Evolutionary conservation across 257 asterid species (phyloP), one percentile per base, ranked within the genome.

Genomic region (Przewalskia tangutica): DNA sequence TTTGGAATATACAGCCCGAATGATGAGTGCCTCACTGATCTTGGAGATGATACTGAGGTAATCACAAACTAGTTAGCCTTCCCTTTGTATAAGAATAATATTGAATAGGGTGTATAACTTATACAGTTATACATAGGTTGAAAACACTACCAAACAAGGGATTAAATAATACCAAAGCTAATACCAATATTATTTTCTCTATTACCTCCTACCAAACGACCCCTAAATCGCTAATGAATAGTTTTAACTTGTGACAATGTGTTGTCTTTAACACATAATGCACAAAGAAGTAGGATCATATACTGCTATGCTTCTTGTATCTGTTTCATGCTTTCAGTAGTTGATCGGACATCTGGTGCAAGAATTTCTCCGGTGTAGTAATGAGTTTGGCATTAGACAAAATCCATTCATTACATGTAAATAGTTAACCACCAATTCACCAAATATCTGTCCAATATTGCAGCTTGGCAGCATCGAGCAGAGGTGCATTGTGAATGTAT

Each of bases 1-100:
- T 95, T 95, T 42, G 98, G 99, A 17, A 95, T 95, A 32, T 95
- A 93, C 88, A 91, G 91, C 83, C 98, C 97, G 0, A 91, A 94
- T 62, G 95, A 93, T 64, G 97, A 95, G 83, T 93, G 99, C 86
- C 89, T 93, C 1, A 90, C 97, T 9, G 97, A 95, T 16, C 38
- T 75, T 67, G 95, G 82, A 55, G 98, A 87, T 10, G 97, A 91
- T 81, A 77, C 86, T 58, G 83, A 91, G 80, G 98, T 93, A 90
- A 51, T 82, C 82, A 46, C 54, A 76, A 40, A 65, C 55, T 6
- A 27, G 67, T 56, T 78, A 20, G 6, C 38, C 55, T 78, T 38
- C 38, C 12, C n/a, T 54, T 9, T 38, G 6, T 38, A 3, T 38
- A 38, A 38, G 42, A 38, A 38, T 38, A 38, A 6, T 38, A 38